Base-by-base conservation (phyloP, 2,329 filamentous ascomycete genomes). In the Acrodontium crateriforme region DNA sequence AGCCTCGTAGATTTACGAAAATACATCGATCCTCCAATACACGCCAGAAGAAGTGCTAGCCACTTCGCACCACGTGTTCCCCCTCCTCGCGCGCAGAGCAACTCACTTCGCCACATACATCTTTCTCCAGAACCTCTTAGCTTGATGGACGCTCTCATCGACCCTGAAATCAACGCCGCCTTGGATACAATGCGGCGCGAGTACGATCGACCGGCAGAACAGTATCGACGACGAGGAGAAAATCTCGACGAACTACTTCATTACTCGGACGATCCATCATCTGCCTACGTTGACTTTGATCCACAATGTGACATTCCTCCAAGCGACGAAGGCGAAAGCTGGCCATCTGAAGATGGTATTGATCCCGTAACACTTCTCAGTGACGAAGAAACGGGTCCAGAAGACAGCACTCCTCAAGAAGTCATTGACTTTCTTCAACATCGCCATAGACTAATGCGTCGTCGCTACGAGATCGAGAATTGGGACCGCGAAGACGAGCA, bases 1-100 rank as follows among this genome's bases (percentile, higher is more conserved):
- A 69, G 74, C 21, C 70, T 75, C 19, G 74, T 91, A 40, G 76
- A 89, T 35, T 60, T 89, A 1, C 57, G 89, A 23, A 69, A 46
- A 16, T 49, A 51, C 28, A 41, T 49, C 27, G 47, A 49, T 25
- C 46, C 46, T 12, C 47, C 47, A 13, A 28, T 30, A 12, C 35
- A 42, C 27, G 43, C 45, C 5, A 37, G 44, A 23, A 30, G 40
- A 7, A 27, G 32, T 16, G 42, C 41, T 12, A 29, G 46, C 9
- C 36, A 46, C 16, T n/a, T n/a, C n/a, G n/a, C n/a, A n/a, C n/a
- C n/a, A n/a, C n/a, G n/a, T n/a, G 40, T 31, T 13, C 41, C 44
- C 12, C 44, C 43, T 6, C 47, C 45, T 27, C 37, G 35, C 25
- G 37, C 13, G 19, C 29, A 30, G 5, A 35, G 39, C 11, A 27